Base-by-base conservation (phyloP, 352 stramenopile species). In the Elongisporangium senticosum region DNA sequence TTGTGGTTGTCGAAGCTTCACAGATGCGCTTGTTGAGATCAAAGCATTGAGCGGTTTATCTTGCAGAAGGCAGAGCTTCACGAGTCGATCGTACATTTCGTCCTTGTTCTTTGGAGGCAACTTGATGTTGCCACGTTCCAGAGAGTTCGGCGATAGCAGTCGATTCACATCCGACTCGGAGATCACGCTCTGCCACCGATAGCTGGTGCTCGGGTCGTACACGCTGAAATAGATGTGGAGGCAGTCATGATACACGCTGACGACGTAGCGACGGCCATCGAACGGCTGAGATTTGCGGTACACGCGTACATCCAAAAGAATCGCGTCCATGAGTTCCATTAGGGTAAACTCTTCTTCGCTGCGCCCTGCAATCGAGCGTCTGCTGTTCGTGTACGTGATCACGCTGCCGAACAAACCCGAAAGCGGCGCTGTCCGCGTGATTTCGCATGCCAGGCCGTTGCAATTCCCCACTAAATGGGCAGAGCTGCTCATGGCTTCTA, bases 211-310 rank as follows among this genome's bases (percentile, higher is more conserved):
- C 0, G 85, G 83, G 7, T 87, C 78, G 64, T 94, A 94, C 4
- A 68, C 80, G 21, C 60, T 86, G 33, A 88, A 80, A 51, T 75
- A 94, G 22, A 91, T 64, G 33, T 76, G 74, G 52, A 75, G 63
- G 51, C 79, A 91, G 59, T 94, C 83, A 49, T 90, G 85, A 26
- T 74, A 89, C 20, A 94, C 65, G 10, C 58, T 84, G n/a, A 93
- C 52, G 11, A 94, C 58, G 23, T 77, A 87, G 0, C 72, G 75
- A 6, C 74, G 68, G 19, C 60, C 61, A 22, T 78, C 62, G 2
- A 94, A 66, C 10, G 55, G 55, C 48, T 79, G 69, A 11, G 72
- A 72, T 22, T 70, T 77, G 22, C 83, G 77, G 53, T 88, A 87
- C 33, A 93, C 83, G 7, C 68, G 75, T 1, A 86, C 77, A 53